Evolutionary conservation across 768 basidiomycete genomes (phyloP).

Genomic region (Lactifluus subvellereus): DNA sequence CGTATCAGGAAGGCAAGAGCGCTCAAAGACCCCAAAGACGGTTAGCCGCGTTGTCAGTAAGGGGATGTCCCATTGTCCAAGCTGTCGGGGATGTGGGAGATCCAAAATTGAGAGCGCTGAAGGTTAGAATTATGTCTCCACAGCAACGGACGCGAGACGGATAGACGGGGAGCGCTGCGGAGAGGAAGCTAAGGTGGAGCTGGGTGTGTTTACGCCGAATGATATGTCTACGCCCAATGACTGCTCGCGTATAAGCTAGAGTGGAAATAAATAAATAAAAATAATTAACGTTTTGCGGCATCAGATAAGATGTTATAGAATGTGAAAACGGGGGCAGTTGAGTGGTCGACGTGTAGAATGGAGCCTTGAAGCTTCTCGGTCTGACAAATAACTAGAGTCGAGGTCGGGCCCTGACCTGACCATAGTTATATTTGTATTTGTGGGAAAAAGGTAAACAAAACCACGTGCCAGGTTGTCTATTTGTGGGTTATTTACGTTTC

Average conservation of each 20-base stretch:
- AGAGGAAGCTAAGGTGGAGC: not conserved
- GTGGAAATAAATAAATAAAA: not conserved
- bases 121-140: conserved; percentile 14
- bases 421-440: not conserved
- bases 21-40: conserved; percentile 17
- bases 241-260: conserved; percentile 6
- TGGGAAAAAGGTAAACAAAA: conserved; percentile 20
- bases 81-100: conserved; percentile 9
- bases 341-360: conserved; percentile 5
- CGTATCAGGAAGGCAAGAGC: conserved; percentile 7
- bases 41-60: conserved; percentile 17
- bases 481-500: conserved; percentile 21
- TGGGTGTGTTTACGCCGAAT: not conserved
- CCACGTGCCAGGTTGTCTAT: conserved; percentile 19
- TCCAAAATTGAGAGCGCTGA: not conserved
- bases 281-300: not conserved
- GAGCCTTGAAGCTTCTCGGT: conserved; percentile 2
- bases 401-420: not conserved
- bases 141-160: conserved; percentile 15
- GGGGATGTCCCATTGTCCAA: conserved; percentile 10
- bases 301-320: conserved; percentile 8
- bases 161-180: conserved; percentile 7
- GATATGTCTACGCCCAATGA: not conserved
- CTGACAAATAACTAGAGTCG: conserved; percentile 5
- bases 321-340: not conserved